Percentiles rank a stretch among this genome's conserved stretches.
These are phyloP conservation scores for Ogataea populi-albae DNA, from an alignment of 805 yeast species.

Conservation along the genomic window DNA sequence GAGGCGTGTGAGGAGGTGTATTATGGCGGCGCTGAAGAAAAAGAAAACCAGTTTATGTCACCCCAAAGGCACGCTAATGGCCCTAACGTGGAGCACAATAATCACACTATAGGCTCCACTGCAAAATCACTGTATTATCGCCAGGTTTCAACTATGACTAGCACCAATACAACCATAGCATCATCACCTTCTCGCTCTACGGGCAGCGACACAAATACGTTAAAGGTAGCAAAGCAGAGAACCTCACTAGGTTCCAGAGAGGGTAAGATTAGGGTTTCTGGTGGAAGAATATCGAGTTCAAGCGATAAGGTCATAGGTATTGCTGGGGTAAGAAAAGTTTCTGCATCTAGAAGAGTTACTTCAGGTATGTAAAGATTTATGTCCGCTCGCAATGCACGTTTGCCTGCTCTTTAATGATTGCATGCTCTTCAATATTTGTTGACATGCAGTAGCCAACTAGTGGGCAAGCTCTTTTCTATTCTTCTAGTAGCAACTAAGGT, in stretches of 20 bases:
- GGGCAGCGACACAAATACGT: conserved; percentile 12
- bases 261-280: conserved; percentile 16
- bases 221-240: conserved; percentile 31
- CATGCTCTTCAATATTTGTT: too few relatives aligned
- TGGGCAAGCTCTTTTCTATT: too few relatives aligned
- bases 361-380: conserved; percentile 17
- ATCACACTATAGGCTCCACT: conserved; percentile 19
- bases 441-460: too few relatives aligned
- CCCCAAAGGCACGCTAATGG: conserved; percentile 5
- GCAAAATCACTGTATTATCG: conserved; percentile 33
- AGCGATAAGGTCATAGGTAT: conserved; percentile 33
- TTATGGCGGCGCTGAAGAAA: conserved; percentile 13
- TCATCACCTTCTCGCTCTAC: conserved; percentile 29
- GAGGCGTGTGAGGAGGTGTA: conserved; percentile 34
- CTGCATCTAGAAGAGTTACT: conserved; percentile 27
- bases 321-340: conserved; percentile 36
- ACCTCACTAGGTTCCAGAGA: conserved; percentile 21
- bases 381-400: too few relatives aligned
- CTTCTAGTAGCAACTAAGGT: too few relatives aligned
- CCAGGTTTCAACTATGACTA: conserved; percentile 48
- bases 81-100: conserved; percentile 11
- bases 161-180: conserved; percentile 42
- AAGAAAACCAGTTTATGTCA: conserved; percentile 7
- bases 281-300: conserved; percentile 25
- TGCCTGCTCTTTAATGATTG: too few relatives aligned